Conservation (phyloP, 345 rosid genomes). For the Eucalyptus paniculata region DNA sequence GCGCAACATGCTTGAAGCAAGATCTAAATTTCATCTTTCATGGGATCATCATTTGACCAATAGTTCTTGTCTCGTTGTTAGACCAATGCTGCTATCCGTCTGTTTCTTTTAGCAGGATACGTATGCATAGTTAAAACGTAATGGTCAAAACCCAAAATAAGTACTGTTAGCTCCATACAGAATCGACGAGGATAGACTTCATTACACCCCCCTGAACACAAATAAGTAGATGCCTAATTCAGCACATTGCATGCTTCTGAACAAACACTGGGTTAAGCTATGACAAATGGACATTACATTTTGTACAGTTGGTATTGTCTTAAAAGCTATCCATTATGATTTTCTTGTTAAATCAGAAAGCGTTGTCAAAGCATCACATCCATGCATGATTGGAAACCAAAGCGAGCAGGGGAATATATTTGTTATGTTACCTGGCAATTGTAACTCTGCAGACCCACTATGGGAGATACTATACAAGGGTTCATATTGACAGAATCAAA, state of each 20-base stretch:
- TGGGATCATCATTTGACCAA: neutral
- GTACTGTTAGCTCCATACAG: neutral
- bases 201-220: neutral
- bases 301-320: neutral
- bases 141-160: neutral
- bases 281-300: neutral
- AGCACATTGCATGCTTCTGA: neutral
- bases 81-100: neutral
- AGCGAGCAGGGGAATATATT: neutral
- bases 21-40: neutral
- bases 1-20: neutral
- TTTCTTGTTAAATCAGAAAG: neutral
- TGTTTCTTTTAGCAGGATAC: neutral
- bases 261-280: neutral
- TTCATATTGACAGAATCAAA: conserved; percentile 1
- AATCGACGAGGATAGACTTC: neutral
- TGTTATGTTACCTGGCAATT: conserved; percentile 35
- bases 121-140: neutral
- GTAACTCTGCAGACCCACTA: conserved; percentile 49
- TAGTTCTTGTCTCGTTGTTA: neutral
- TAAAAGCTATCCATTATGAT: neutral
- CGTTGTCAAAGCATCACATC: neutral
- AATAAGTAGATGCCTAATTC: neutral
- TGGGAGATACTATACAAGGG: conserved; percentile 21
- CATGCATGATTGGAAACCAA: neutral